These are phyloP conservation scores for Hirschfeldia incana DNA, from an alignment of 345 rosid genomes.

Conservation along the genomic window DNA sequence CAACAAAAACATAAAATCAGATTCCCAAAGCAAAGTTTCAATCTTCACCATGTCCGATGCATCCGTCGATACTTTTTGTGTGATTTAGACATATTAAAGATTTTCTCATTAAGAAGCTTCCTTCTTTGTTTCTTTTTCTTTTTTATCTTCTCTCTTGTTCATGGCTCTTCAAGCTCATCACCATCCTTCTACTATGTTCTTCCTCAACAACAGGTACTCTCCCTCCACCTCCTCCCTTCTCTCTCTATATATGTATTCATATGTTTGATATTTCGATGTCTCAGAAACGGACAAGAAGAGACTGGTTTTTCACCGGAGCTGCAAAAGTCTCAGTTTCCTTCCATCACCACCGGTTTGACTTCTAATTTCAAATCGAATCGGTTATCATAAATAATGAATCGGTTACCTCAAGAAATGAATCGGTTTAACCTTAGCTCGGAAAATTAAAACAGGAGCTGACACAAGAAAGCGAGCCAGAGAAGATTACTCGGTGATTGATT, in stretches of 20 bases:
- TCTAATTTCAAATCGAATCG: not conserved
- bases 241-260: not conserved
- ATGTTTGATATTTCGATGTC: not conserved
- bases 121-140: not conserved
- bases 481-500: slow-evolving; percentile 35
- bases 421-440: slow-evolving; percentile 7
- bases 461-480: slow-evolving; percentile 73
- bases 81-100: slow-evolving; percentile 10
- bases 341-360: slow-evolving; percentile 27
- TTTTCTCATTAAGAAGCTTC: slow-evolving; percentile 13
- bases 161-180: slow-evolving; percentile 96
- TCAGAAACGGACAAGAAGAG: slow-evolving; percentile 72
- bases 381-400: not conserved
- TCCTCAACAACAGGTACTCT: slow-evolving; percentile 67
- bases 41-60: slow-evolving; percentile 21
- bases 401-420: not conserved
- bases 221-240: not conserved
- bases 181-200: slow-evolving; percentile 75
- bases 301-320: slow-evolving; percentile 58
- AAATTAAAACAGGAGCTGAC: slow-evolving; percentile 26
- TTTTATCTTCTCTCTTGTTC: slow-evolving; percentile 23
- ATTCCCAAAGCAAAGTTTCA: slow-evolving; percentile 30
- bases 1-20: not conserved
- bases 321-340: slow-evolving; percentile 34
- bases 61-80: slow-evolving; percentile 21